A percentile compares a stretch with the other conserved stretches of the same genome.
Conservation (phyloP, 1,139 yeast species). For the Geotrichum macrosporum region DNA sequence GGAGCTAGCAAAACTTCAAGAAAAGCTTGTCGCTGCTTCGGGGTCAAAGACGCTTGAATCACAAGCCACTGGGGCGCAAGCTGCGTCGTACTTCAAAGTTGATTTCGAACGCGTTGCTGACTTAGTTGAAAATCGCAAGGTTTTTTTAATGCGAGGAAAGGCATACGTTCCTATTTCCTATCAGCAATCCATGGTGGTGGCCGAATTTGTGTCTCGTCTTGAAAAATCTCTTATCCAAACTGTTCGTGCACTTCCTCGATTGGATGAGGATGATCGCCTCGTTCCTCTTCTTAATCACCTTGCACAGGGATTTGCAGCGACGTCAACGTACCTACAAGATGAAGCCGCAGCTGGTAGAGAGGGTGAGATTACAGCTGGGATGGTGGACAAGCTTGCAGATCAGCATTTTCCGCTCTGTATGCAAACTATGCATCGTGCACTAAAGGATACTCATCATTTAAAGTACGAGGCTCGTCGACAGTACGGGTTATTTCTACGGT, state of each 20-base stretch:
- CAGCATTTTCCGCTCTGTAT: constrained; percentile 84
- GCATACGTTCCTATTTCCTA: constrained; percentile 84
- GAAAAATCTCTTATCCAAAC: constrained; percentile 56
- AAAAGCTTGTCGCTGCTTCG: constrained; percentile 52
- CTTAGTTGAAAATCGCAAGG: constrained; percentile 64
- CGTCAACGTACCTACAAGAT: constrained; percentile 25
- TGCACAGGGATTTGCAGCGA: constrained; percentile 57
- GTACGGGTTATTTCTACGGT: constrained; percentile 76
- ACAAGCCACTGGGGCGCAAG: constrained; percentile 19
- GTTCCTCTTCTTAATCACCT: constrained; percentile 77
- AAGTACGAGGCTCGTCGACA: constrained; percentile 82
- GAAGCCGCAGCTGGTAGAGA: constrained; percentile 20
- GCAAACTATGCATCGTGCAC: constrained; percentile 57
- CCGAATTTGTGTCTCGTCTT: constrained; percentile 62
- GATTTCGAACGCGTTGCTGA: constrained; percentile 84
- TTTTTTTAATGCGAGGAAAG: constrained; percentile 60
- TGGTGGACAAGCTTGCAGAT: constrained; percentile 52
- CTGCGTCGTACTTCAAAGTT: constrained; percentile 52
- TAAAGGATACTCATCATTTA: constrained; percentile 63
- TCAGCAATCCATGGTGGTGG: constrained; percentile 61
- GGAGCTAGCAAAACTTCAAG: constrained; percentile 53
- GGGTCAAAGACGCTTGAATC: constrained; percentile 32
- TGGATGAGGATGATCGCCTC: constrained; percentile 89
- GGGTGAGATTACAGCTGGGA: constrained; percentile 58
- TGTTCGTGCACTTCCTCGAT: constrained; percentile 71